phyloP scores from a whole-genome alignment of 2,329 filamentous ascomycete species.

The Botryotinia narcissicola region DNA sequence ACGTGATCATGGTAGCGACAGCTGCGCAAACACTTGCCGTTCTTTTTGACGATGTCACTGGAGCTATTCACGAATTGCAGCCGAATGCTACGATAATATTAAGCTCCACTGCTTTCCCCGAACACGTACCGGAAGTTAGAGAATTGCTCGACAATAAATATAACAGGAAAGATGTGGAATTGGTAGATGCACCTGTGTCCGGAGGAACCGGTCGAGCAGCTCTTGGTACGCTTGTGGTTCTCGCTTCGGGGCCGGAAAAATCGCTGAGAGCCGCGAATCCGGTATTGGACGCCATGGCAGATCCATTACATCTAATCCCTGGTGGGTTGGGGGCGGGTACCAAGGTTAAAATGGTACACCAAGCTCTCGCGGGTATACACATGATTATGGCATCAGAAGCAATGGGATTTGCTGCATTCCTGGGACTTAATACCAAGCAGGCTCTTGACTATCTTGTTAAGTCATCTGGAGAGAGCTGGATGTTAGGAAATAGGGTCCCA shows the following conservation, averaged over 20 bases:
- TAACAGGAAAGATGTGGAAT: constrained; percentile 59
- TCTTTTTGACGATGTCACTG: constrained; percentile 57
- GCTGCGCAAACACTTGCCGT: constrained; percentile 66
- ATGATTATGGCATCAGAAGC: constrained; percentile 60
- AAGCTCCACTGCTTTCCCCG: constrained; percentile 68
- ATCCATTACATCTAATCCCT: constrained; percentile 55
- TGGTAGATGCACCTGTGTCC: constrained; percentile 72
- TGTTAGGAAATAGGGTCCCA: constrained; percentile 56
- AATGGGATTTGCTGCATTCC: constrained; percentile 55
- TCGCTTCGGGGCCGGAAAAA: constrained; percentile 59
- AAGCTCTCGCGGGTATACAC: constrained; percentile 55
- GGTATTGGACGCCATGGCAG: constrained; percentile 46
- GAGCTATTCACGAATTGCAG: constrained; percentile 49
- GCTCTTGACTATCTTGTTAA: constrained; percentile 41
- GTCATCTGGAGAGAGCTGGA: constrained; percentile 44
- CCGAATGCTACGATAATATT: constrained; percentile 60
- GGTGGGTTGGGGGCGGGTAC: constrained; percentile 59
- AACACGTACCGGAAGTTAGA: constrained; percentile 61
- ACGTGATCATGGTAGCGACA: constrained; percentile 75
- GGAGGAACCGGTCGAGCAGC: constrained; percentile 67
- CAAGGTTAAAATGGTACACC: constrained; percentile 55
- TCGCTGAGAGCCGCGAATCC: constrained; percentile 27
- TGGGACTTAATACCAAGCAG: constrained; percentile 51
- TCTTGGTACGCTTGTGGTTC: constrained; percentile 71
- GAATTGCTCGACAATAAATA: constrained; percentile 53